Base-by-base conservation (phyloP, 805 yeast genomes). In the Ogataea glucozyma region DNA sequence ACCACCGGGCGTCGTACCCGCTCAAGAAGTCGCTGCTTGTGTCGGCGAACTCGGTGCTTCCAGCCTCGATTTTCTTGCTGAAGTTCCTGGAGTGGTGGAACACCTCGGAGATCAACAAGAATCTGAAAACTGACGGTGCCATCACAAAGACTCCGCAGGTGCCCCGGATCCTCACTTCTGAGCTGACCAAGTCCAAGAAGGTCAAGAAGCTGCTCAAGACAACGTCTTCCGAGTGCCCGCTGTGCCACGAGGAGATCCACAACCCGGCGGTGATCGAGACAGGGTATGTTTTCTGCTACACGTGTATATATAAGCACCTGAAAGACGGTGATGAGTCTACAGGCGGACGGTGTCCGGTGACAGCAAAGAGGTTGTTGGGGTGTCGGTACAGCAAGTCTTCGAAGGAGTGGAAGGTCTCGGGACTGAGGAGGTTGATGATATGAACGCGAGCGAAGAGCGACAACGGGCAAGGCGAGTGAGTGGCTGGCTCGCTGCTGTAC, bases 51-150 rank as follows among this genome's bases (percentile, higher is more conserved):
- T 66, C 85, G 2, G 61, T 81, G 33, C 79, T 91, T 64, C 97
- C 97, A 0, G 73, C 84, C 0, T 87, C 95, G 2, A 83, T 90
- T 39, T 89, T 91, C 58, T 57, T 82, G 18, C 71, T 90, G 47
- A 88, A 88, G 64, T 87, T 90, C 53, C 70, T 88, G 26, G 97
- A 90, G 62, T 90, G 97, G 97, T 90, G 96, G 95, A 79, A 81
- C 47, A 76, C 85, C 19, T 80, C 89, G 12, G 88, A 85, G 46
- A 76, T 88, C 57, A 79, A 3, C 63, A 75, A 4, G 76, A 78
- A 56, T 56, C 84, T 46, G 36, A 72, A 78, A 18, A 76, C 75
- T 43, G 73, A 71, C 35, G 68, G 68, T 38, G 69, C 38, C 4
- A 26, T 42, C 12, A 43, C 43, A n/a, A 49, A 48, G 31, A 50